Evolutionary conservation across 345 rosid genomes (phyloP).

Genomic region (Ailanthus altissimus): DNA sequence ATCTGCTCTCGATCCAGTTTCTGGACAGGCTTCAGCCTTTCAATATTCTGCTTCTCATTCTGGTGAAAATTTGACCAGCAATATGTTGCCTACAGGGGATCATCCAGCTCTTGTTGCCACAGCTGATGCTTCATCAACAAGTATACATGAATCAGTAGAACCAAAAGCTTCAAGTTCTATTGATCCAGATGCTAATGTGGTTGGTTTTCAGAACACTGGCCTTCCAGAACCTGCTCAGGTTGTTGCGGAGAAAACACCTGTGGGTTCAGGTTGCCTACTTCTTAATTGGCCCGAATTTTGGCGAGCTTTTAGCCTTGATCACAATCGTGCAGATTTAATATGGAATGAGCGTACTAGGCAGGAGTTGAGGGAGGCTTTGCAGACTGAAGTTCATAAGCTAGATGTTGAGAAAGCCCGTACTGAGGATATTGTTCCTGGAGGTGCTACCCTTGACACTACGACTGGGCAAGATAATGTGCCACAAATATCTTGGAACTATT

Average conservation of each 20-base stretch:
- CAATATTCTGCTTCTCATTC: conserved; percentile 38
- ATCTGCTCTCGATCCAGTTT: conserved; percentile 46
- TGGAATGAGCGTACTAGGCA: conserved; percentile 99
- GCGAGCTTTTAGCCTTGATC: conserved; percentile 98
- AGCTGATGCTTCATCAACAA: conserved; percentile 38
- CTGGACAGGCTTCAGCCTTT: conserved; percentile 44
- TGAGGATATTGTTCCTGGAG: conserved; percentile 90
- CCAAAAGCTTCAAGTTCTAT: conserved; percentile 44
- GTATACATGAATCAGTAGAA: conserved; percentile 48
- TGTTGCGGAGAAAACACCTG: conserved; percentile 86
- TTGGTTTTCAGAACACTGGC: conserved; percentile 51
- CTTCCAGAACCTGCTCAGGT: conserved; percentile 98
- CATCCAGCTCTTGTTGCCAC: conserved; percentile 41
- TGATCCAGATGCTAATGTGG: conserved; percentile 48
- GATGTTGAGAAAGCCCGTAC: conserved; percentile 97
- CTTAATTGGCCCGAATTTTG: conserved; percentile 97
- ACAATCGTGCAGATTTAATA: conserved; percentile 97
- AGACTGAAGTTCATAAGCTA: conserved; percentile 93
- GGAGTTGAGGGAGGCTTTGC: conserved; percentile 94
- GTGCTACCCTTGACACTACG: conserved; percentile 51
- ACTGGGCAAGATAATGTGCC: conserved; percentile 77
- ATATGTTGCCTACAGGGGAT: conserved; percentile 44
- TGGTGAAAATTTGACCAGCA: conserved; percentile 50
- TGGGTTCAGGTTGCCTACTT: conserved; percentile 92
- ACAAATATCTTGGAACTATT: conserved; percentile 95